Evolutionary conservation across 306 rosid genomes (phyloP).

Genomic region (Cicer cuneatum): DNA sequence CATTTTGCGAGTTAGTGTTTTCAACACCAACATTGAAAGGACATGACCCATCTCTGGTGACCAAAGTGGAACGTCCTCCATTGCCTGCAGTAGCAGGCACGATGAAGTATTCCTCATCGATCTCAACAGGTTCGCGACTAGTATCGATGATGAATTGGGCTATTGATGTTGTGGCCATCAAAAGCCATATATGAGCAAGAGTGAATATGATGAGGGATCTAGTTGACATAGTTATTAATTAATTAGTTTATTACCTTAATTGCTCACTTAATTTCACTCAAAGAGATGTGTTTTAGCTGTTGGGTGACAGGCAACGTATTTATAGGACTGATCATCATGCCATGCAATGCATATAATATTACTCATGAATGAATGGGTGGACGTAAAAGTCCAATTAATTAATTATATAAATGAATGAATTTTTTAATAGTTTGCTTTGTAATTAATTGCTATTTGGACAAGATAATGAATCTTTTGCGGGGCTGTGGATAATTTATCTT

Average conservation of each 20-base stretch:
- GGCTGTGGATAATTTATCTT: too few species aligned
- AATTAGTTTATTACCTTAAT: too few species aligned
- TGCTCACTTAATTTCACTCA: background rate
- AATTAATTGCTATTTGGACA: too few species aligned
- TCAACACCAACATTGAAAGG: slow-evolving; percentile 56
- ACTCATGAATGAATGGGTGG: too few species aligned
- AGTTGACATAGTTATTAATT: background rate
- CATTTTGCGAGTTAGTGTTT: slow-evolving; percentile 17
- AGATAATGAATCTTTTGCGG: too few species aligned
- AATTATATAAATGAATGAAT: too few species aligned
- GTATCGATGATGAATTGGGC: slow-evolving; percentile 53
- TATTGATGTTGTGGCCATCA: slow-evolving; percentile 45
- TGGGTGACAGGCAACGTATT: background rate
- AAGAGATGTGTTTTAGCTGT: background rate
- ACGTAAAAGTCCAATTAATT: too few species aligned
- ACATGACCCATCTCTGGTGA: slow-evolving; percentile 46
- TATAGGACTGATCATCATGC: background rate
- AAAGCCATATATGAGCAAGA: slow-evolving; percentile 24
- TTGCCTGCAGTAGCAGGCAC: slow-evolving; percentile 59
- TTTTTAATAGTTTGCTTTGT: too few species aligned
- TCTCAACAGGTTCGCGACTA: slow-evolving; percentile 43
- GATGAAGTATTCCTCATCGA: slow-evolving; percentile 58
- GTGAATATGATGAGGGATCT: background rate
- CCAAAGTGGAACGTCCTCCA: slow-evolving; percentile 63
- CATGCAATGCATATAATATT: too few species aligned